These are phyloP conservation scores for Dendrobium huoshanense DNA, from an alignment of 106 monocot genomes.

Conservation along the genomic window DNA sequence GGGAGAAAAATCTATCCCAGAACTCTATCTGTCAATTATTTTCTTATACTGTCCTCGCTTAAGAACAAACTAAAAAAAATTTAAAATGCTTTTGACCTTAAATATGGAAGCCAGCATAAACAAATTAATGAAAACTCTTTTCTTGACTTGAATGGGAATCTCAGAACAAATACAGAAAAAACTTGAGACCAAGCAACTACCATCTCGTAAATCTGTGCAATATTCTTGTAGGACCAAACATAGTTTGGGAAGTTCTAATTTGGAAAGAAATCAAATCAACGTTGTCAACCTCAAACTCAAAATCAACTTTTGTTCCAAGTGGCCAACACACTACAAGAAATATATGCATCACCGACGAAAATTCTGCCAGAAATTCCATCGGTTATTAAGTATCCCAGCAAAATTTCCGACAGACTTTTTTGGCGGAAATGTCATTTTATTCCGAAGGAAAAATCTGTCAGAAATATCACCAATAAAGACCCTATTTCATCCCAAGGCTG, in stretches of 20 bases:
- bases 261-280: not conserved
- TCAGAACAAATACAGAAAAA: not conserved
- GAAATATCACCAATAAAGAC: no score
- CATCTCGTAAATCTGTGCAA: not conserved
- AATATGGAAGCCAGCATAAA: not conserved
- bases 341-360: no score
- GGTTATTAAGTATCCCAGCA: no score
- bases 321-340: not conserved
- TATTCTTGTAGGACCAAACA: not conserved
- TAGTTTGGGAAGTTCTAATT: not conserved
- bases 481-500: no score
- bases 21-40: not conserved
- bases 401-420: no score
- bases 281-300: not conserved
- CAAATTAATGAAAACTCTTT: not conserved
- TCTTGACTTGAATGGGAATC: not conserved
- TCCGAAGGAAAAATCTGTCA: no score
- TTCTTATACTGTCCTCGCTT: not conserved
- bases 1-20: not conserved
- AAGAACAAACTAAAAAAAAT: not conserved
- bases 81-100: not conserved
- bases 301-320: not conserved
- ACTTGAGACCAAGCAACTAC: not conserved
- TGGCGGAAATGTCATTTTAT: no score
- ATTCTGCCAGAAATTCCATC: no score